Evolutionary conservation across 257 asterid genomes (phyloP), one percentile per base, ranked within the genome.

Genomic region (Parsonsia alboflavescens): DNA sequence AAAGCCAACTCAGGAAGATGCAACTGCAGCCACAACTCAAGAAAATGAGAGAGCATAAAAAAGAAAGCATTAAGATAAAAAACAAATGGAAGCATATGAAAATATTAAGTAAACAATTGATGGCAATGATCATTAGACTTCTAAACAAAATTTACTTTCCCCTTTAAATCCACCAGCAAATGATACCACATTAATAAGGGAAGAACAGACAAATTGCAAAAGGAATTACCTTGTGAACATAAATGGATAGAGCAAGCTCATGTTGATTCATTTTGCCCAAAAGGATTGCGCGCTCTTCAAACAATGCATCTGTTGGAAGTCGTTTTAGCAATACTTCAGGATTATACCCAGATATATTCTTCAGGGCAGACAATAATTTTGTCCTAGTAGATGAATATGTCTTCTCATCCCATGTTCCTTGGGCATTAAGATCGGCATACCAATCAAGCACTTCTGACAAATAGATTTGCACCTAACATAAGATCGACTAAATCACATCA

Each of bases 201-300:
- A 66, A 24, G 19, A 39, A 71, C 36, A 39, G 24, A 26, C 8
- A 42, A 3, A 21, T 49, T 79, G 68, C 69, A 44, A 57, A 63
- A 46, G 10, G 42, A 77, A 77, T 73, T 87, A 94, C 99, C 97
- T 91, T 92, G 73, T 95, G 96, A 73, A 92, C 89, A 58, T 95
- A 95, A 78, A 92, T 88, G 62, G 99, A 89, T 74, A 95, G 84
- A 53, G 99, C 94, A 84, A 95, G 97, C 82, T 95, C 99, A 76
- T 92, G 96, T 73, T 89, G 98, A 85, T 92, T 89, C 96, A 95
- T 87, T 87, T 89, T 92, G 69, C 99, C 98, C 82, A 95, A 82
- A 78, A 92, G 86, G 81, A 90, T 86, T 66, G 99, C 96, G 15
- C 88, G 97, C 84, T 95, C 98, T 87, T 92, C 99, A 77, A 85